These are phyloP conservation scores for Marasmius tenuissimus DNA, from an alignment of 1,284 basidiomycete species.

Conservation along the genomic window DNA sequence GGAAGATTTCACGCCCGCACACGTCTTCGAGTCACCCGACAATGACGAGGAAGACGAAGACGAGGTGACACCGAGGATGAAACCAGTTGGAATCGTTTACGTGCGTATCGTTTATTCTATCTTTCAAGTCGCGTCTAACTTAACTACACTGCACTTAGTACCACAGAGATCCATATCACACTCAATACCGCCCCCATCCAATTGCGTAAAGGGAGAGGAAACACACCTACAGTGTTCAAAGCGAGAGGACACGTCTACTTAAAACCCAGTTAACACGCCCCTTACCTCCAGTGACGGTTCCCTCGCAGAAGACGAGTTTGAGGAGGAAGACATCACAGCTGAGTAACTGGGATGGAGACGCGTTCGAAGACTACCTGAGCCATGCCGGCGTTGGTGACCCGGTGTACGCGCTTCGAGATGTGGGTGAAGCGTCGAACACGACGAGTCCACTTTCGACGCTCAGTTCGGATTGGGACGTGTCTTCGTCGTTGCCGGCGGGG, in stretches of 20 bases:
- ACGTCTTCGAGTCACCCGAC: conserved; percentile 52
- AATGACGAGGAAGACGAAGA: conserved; percentile 31
- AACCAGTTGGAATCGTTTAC: conserved; percentile 54
- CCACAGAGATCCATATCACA: conserved; percentile 50
- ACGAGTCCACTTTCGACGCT: neutral
- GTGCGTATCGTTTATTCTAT: conserved; percentile 36
- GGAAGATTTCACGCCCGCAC: conserved; percentile 43
- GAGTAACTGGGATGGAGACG: conserved; percentile 18
- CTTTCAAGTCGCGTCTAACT: neutral
- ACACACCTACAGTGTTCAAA: conserved; percentile 57
- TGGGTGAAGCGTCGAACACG: neutral
- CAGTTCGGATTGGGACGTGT: neutral
- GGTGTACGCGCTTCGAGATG: neutral
- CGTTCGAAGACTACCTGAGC: conserved; percentile 1
- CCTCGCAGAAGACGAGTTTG: neutral
- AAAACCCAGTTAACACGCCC: conserved; percentile 17
- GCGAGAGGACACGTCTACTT: conserved; percentile 47
- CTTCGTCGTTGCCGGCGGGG: neutral
- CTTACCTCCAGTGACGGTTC: neutral
- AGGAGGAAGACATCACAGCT: conserved; percentile 4
- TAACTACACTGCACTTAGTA: conserved; percentile 48
- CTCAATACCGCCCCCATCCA: conserved; percentile 48
- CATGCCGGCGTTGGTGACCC: too few species aligned
- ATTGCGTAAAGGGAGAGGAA: conserved; percentile 53
- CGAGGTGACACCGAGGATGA: neutral